Percentiles rank a stretch among this genome's conserved stretches.
Evolutionary conservation across 1,139 yeast species (phyloP).

Genomic region (Pneumocystis murina): DNA sequence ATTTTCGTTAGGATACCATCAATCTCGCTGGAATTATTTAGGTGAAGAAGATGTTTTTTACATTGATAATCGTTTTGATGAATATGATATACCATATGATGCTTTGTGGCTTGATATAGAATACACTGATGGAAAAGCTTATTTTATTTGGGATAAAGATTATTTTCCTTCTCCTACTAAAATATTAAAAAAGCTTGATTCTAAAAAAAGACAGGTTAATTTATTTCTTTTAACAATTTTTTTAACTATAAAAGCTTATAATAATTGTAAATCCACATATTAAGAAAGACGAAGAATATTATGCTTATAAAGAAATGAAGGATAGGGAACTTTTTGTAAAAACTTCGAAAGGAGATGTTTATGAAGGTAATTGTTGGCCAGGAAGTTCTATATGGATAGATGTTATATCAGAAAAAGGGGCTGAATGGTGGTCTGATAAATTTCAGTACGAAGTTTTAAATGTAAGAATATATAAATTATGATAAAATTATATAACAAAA

Average conservation of each 20-base stretch:
- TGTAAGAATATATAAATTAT: slow-evolving; percentile 11
- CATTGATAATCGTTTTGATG: slow-evolving; percentile 56
- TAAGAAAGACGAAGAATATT: slow-evolving; percentile 43
- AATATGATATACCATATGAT: slow-evolving; percentile 67
- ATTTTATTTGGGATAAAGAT: slow-evolving; percentile 76
- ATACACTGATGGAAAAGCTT: slow-evolving; percentile 70
- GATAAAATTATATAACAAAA: slow-evolving; percentile 18
- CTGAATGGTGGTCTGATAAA: slow-evolving; percentile 38
- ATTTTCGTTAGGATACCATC: slow-evolving; percentile 81
- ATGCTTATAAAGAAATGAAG: slow-evolving; percentile 41
- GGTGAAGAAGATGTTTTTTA: slow-evolving; percentile 69
- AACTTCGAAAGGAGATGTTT: slow-evolving; percentile 37
- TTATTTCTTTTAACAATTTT: neutral
- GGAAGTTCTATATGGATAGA: slow-evolving; percentile 94
- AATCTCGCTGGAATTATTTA: slow-evolving; percentile 94
- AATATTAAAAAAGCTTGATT: slow-evolving; percentile 50
- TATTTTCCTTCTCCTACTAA: slow-evolving; percentile 58
- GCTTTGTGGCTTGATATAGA: slow-evolving; percentile 93
- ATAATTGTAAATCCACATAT: slow-evolving; percentile 86
- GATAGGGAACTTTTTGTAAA: slow-evolving; percentile 30
- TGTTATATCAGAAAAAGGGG: slow-evolving; percentile 51
- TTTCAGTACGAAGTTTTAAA: slow-evolving; percentile 25
- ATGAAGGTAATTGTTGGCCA: slow-evolving; percentile 93
- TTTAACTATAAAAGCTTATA: slow-evolving; percentile 32
- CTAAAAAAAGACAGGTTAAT: slow-evolving; percentile 47